Evolutionary conservation across 192 early-diverging fungal genomes (phyloP), one percentile per base, ranked within the genome.

Genomic region (Gaertneriomyces semiglobifer): DNA sequence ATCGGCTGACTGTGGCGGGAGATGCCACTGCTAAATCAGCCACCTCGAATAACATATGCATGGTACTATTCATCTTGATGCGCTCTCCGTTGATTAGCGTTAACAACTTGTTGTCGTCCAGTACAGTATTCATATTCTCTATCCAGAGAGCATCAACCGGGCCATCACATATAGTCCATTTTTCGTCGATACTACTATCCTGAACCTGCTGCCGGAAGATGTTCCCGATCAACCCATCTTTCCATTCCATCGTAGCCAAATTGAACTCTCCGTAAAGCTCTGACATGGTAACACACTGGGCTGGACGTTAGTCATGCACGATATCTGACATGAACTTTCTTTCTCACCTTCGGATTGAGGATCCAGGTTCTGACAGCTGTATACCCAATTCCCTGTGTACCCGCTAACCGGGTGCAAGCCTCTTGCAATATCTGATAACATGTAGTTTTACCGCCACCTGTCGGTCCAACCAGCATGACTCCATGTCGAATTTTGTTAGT

Each of bases 21-120:
- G 83, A 85, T 2, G 84, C 84, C 53, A 86, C 84, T 7, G 83
- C 82, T 5, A 86, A 64, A 74, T 86, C 84, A 33, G 73, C 78
- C 16, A 86, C 84, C 63, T 86, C 84, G 72, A 86, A 86, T n/a
- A 86, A 69, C 81, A 84, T 83, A 58, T 84, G 84, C 77, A 83
- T 82, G 5, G 83, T 69, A 45, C 69, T 76, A 60, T 72, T 81
- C 77, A 86, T 80, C 69, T 84, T 84, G 60, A 86, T 86, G 7
- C 84, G 62, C 61, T 86, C 84, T 10, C 84, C 84, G 58, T 86
- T 86, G 72, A 83, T 86, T 6, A 86, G 66, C 20, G 80, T 84
- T 8, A 86, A 74, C 10, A 86, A 73, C 63, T 86, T 86, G 69
- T 86, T 86, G 69, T 86, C 84, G 60, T 86, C 84, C n/a, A 86